Base-by-base conservation (phyloP, 495 filamentous ascomycete genomes). In the Penicillium canescens region DNA sequence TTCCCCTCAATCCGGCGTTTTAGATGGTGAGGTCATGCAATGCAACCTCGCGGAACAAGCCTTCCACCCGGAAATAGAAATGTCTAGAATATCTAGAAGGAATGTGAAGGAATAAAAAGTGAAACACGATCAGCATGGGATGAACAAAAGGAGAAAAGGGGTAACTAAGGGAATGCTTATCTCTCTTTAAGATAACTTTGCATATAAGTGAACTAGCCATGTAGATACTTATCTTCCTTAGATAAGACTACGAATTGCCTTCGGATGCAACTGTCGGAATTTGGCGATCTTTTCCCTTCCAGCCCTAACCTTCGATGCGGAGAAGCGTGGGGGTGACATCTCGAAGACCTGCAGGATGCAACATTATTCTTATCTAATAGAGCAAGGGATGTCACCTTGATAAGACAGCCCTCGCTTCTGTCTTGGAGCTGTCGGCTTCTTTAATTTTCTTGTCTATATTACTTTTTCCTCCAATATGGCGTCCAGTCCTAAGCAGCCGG, bases 281-380 rank as follows among this genome's bases (percentile, higher is more conserved):
- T 16, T 18, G 41, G 34, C 50, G 50, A 52, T 52, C 42, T 28
- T 52, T 50, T 16, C 46, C 42, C 24, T 39, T 38, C 49, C 34
- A 14, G 28, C 31, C 4, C 42, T 38, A 36, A 34, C 18, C 37
- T 34, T 51, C 46, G 21, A 52, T 65, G 62, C 59, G 59, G 62
- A 65, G 62, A 65, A 61, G 40, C 58, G 59, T 59, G 60, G 60
- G 60, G 62, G 56, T 57, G 56, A 43, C 42, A 54, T 54, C 21
- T 36, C 31, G 14, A 18, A 18, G 18, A 18, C 18, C 18, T 18
- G 1, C 18, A 18, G 18, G 18, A 65, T 65, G 62, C 60, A 65
- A 65, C 62, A 57, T 60, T 52, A 53, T 52, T 49, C 33, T 50
- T 54, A 49, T 60, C 53, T 56, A 49, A 51, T 38, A 21, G 45